Evolutionary conservation across 495 filamentous ascomycete species (phyloP).

Genomic region (Penicillium canescens): DNA sequence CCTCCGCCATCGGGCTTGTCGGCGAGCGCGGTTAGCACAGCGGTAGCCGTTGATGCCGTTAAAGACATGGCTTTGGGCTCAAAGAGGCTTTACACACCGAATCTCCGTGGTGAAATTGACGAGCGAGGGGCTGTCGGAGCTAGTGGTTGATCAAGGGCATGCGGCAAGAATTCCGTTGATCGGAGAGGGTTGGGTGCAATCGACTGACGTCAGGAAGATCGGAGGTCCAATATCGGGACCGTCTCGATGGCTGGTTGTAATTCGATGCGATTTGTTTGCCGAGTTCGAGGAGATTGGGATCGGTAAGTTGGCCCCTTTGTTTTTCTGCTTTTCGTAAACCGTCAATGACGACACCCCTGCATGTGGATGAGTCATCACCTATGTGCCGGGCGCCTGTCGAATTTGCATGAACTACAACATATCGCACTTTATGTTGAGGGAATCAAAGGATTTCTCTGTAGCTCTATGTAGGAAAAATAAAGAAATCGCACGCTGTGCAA

Average conservation of each 20-base stretch:
- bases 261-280: not conserved
- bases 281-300: not conserved
- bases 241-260: not conserved
- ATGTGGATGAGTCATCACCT: constrained; percentile 5
- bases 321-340: constrained; percentile 3
- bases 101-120: constrained; percentile 1
- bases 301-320: constrained; percentile 2
- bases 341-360: constrained; percentile 5
- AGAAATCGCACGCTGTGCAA: not conserved
- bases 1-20: constrained; percentile 21
- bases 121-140: constrained; percentile 9
- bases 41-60: constrained; percentile 27
- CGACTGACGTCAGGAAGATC: constrained; percentile 33
- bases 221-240: not conserved
- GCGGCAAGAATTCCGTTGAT: constrained; percentile 6
- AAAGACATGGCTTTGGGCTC: constrained; percentile 31
- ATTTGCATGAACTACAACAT: not conserved
- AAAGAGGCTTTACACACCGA: not conserved
- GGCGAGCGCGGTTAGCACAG: constrained; percentile 25
- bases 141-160: constrained; percentile 19
- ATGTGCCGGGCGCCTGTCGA: not conserved
- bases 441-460: not conserved
- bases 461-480: not conserved
- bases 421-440: not conserved
- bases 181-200: constrained; percentile 6